phyloP scores from a whole-genome alignment of 345 rosid species.

The Syzygium aqueum region DNA sequence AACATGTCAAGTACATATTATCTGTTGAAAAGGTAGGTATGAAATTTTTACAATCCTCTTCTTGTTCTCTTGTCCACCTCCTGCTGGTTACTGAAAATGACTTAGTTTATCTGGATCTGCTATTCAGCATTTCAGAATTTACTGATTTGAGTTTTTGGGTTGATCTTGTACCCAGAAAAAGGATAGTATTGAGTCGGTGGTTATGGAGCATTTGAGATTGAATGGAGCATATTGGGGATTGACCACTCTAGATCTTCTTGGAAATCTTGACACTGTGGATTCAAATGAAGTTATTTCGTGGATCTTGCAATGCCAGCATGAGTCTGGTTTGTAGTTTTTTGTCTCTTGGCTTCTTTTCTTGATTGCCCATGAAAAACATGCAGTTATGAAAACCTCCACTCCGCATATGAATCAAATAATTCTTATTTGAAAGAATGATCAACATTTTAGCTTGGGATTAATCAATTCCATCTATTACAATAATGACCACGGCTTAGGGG shows the following conservation, averaged over 20 bases:
- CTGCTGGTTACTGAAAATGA: background rate
- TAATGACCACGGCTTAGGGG: background rate
- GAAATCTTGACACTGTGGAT: slow-evolving; percentile 48
- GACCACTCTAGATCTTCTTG: slow-evolving; percentile 62
- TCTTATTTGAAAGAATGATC: background rate
- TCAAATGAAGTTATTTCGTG: slow-evolving; percentile 55
- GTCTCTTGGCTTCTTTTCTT: background rate
- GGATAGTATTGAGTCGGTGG: slow-evolving; percentile 73
- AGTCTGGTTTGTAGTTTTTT: slow-evolving; percentile 41
- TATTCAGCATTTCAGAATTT: background rate
- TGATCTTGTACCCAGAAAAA: slow-evolving; percentile 32
- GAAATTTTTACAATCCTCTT: background rate
- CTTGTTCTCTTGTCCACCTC: background rate
- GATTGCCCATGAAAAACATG: background rate
- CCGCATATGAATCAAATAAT: background rate
- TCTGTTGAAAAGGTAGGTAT: background rate
- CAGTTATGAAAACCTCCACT: background rate
- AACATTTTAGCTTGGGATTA: background rate
- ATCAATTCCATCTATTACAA: background rate
- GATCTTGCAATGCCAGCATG: slow-evolving; percentile 70
- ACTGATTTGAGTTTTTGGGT: background rate
- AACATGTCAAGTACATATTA: background rate
- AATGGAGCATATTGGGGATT: slow-evolving; percentile 94
- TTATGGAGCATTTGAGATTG: slow-evolving; percentile 88
- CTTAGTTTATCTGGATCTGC: background rate